Base-by-base conservation (phyloP, 352 stramenopile species). In the Pythium pyrilobum region DNA sequence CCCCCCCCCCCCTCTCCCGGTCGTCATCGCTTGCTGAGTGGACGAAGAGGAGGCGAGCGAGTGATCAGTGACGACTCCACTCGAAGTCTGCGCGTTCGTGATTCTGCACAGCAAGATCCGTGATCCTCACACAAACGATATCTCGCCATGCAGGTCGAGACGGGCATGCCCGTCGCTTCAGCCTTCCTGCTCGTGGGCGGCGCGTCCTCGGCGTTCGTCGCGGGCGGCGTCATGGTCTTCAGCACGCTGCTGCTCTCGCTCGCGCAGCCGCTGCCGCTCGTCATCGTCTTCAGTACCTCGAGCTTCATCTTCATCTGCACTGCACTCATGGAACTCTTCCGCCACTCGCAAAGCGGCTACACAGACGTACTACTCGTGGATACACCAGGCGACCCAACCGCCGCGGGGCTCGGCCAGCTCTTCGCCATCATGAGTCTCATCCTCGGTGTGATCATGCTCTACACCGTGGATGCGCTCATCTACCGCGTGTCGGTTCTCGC, bases 171-270 rank as follows among this genome's bases (percentile, higher is more conserved):
- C 3, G 52, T 44, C 34, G 41, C 29, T 11, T 47, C 43, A 8
- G 50, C 58, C 15, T 67, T 67, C 37, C 23, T 59, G 27, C 33
- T 67, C 21, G 56, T 59, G 5, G 37, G n/a, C n/a, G 46, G 40
- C 5, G 47, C 59, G 38, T 52, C 52, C 2, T 13, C 43, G 16
- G 59, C 52, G 32, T 62, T 62, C 18, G 52, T 67, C 16, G 27
- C 42, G 2, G 59, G 59, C 15, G 59, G 52, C n/a, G 28, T 47
- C 18, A 62, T 67, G 59, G 59, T 67, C 52, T 67, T 59, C 52
- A 67, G 59, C 52, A 53, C 53, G n/a, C 11, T 52, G 31, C 39
- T 62, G 28, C 53, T 62, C 28, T 59, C 59, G 6, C 40, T 62
- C 2, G 59, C 59, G 18, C 47, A 44, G 34, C 59, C 59, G 15